Evolutionary conservation across 208 protist species (phyloP).

Genomic region (Leishmania tropica): DNA sequence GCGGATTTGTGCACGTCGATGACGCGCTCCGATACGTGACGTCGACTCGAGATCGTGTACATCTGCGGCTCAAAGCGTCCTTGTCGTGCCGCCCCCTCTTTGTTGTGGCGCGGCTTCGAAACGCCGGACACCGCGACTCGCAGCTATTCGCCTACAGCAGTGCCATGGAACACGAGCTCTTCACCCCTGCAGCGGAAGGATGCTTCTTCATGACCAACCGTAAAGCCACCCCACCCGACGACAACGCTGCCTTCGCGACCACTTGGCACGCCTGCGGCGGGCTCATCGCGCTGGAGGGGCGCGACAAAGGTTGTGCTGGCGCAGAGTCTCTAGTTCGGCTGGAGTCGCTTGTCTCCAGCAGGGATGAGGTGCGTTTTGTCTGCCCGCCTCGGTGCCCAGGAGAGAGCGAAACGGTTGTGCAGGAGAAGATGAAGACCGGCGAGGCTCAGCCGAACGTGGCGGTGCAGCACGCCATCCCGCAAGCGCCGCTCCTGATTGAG

Average conservation of each 20-base stretch:
- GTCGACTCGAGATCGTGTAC: slow-evolving; percentile 13
- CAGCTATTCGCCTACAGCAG: slow-evolving; percentile 35
- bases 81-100: slow-evolving; percentile 12
- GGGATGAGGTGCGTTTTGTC: slow-evolving; percentile 29
- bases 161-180: slow-evolving; percentile 4
- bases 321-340: slow-evolving; percentile 5
- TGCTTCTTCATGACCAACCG: slow-evolving; percentile 20
- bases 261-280: slow-evolving; percentile 13
- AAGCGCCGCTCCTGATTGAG: slow-evolving; percentile 23
- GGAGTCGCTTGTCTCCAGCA: slow-evolving; percentile 21
- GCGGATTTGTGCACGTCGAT: slow-evolving; percentile 32
- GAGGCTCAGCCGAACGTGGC: background rate
- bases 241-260: background rate
- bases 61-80: slow-evolving; percentile 9
- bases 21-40: slow-evolving; percentile 18
- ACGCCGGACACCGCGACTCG: slow-evolving; percentile 3
- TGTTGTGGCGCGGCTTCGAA: slow-evolving; percentile 26
- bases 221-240: background rate
- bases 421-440: slow-evolving; percentile 13
- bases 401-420: slow-evolving; percentile 5
- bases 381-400: slow-evolving; percentile 11
- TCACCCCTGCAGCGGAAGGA: slow-evolving; percentile 11
- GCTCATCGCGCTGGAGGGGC: slow-evolving; percentile 22
- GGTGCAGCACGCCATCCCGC: background rate
- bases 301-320: background rate